Evolutionary conservation across 805 yeast genomes (phyloP).

Genomic region (Metschnikowia kunwiensis): DNA sequence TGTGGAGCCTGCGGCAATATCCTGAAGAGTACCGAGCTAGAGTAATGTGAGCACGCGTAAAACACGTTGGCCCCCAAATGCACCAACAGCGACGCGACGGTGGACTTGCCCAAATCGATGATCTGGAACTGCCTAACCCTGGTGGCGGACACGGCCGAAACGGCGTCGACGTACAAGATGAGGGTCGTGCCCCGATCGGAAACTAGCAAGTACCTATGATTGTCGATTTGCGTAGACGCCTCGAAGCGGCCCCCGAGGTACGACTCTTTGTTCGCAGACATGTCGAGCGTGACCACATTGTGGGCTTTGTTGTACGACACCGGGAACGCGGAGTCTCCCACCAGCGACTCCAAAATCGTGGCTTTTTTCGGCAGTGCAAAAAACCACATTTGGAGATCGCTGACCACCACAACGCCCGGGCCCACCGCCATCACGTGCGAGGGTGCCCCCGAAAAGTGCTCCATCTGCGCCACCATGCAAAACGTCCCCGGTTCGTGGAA

Average conservation of each 20-base stretch:
- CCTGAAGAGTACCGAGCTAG: constrained; percentile 31
- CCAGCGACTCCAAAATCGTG: constrained; percentile 10
- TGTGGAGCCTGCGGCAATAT: constrained; percentile 26
- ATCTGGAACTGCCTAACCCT: constrained; percentile 19
- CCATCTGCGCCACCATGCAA: constrained; percentile 22
- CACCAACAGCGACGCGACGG: constrained; percentile 28
- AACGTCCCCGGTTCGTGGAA: constrained; percentile 13
- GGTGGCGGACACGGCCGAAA: background rate
- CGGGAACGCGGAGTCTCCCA: constrained; percentile 10
- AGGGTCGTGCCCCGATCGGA: constrained; percentile 30
- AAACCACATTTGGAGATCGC: constrained; percentile 27
- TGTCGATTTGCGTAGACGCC: constrained; percentile 25
- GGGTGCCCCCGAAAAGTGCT: constrained; percentile 30
- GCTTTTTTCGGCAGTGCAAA: constrained; percentile 20
- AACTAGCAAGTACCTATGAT: constrained; percentile 24
- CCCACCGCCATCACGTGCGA: constrained; percentile 22
- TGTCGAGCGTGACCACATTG: constrained; percentile 10
- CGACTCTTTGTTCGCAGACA: background rate
- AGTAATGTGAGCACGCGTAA: constrained; percentile 28
- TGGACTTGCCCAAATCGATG: constrained; percentile 27
- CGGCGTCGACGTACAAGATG: constrained; percentile 21
- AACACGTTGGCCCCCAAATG: constrained; percentile 28
- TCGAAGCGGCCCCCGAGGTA: constrained; percentile 10
- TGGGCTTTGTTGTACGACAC: constrained; percentile 5
- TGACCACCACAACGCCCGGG: constrained; percentile 30